phyloP scores from a whole-genome alignment of 805 yeast species.

The Kazachstania martiniae region DNA sequence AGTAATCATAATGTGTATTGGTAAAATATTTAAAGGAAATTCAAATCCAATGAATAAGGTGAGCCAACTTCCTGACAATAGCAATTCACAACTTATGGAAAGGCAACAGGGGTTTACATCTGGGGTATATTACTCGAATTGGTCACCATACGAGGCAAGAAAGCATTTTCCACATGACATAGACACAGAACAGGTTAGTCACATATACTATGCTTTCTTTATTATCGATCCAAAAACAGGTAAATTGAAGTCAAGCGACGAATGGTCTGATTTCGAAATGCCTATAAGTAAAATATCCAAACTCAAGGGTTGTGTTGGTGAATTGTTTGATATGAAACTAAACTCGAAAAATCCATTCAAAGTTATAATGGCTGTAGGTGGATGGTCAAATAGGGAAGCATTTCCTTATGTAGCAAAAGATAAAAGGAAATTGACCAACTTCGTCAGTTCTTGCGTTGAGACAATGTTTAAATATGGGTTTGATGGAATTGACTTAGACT shows the following conservation, averaged over 20 bases:
- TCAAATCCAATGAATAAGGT: no score
- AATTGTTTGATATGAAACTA: conserved; percentile 31
- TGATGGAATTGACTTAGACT: conserved; percentile 89
- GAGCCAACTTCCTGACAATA: no score
- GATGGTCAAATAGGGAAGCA: conserved; percentile 46
- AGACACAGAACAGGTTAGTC: conserved; percentile 46
- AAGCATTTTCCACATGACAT: conserved; percentile 51
- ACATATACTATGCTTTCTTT: conserved; percentile 71
- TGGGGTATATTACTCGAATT: conserved; percentile 43
- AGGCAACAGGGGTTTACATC: conserved; percentile 9
- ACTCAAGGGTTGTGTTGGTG: conserved; percentile 38
- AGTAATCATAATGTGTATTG: no score
- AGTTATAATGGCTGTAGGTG: conserved; percentile 73
- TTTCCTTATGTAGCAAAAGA: conserved; percentile 39
- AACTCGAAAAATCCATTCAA: conserved; percentile 34
- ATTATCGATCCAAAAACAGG: conserved; percentile 47
- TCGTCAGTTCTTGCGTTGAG: conserved; percentile 39
- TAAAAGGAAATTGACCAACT: conserved; percentile 29
- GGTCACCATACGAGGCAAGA: conserved; percentile 58
- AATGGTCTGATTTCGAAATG: conserved; percentile 52
- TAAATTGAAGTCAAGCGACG: conserved; percentile 42
- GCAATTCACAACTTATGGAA: no score
- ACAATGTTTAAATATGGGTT: conserved; percentile 48
- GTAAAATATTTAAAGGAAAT: no score
- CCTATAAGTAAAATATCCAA: conserved; percentile 4